phyloP scores from a whole-genome alignment of 805 yeast species.

The Candida stauntonica region DNA sequence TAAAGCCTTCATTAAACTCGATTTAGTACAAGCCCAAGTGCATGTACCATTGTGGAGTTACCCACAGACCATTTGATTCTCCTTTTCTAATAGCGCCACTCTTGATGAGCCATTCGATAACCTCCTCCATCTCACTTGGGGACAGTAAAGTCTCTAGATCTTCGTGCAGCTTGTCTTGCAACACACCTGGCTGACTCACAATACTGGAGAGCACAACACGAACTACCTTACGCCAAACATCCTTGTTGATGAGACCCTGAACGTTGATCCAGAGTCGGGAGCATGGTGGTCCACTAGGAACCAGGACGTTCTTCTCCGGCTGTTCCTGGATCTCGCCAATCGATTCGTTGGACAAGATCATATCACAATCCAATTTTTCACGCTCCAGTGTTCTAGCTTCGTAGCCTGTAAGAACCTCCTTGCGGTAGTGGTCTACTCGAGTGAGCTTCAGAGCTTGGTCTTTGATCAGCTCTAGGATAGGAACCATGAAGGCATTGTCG shows the following conservation, averaged over 20 bases:
- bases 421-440: slow-evolving; percentile 52
- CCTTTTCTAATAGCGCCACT: slow-evolving; percentile 36
- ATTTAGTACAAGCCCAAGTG: slow-evolving; percentile 29
- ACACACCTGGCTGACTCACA: slow-evolving; percentile 53
- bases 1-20: too few species aligned
- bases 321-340: slow-evolving; percentile 5
- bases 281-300: slow-evolving; percentile 60
- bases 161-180: slow-evolving; percentile 19
- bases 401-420: slow-evolving; percentile 53
- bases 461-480: slow-evolving; percentile 53
- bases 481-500: slow-evolving; percentile 58
- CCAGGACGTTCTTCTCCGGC: slow-evolving; percentile 28
- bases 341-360: slow-evolving; percentile 33
- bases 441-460: slow-evolving; percentile 37
- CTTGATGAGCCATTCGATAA: slow-evolving; percentile 42
- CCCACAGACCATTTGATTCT: slow-evolving; percentile 38
- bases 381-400: slow-evolving; percentile 73
- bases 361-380: slow-evolving; percentile 61
- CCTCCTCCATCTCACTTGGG: slow-evolving; percentile 32
- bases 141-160: slow-evolving; percentile 20
- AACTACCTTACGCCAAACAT: slow-evolving; percentile 57
- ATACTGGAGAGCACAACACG: slow-evolving; percentile 42
- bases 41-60: slow-evolving; percentile 42
- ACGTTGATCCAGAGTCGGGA: slow-evolving; percentile 70
- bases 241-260: slow-evolving; percentile 51